These are phyloP conservation scores for Chytriomyces confervae DNA, from an alignment of 192 early-diverging fungal genomes.

Conservation along the genomic window DNA sequence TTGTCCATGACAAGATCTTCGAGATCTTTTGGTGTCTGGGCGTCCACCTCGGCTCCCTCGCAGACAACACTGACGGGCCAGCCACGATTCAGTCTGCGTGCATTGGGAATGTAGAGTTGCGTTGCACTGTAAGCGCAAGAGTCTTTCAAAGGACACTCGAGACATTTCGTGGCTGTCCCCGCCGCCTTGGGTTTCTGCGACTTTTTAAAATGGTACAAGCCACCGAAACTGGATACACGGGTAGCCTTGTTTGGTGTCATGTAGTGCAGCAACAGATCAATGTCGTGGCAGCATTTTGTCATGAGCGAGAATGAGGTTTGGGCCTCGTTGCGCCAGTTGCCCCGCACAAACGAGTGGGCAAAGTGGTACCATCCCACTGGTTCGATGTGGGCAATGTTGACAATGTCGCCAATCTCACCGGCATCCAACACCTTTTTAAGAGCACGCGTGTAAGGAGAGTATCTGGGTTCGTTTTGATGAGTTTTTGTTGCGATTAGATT, in stretches of 20 bases:
- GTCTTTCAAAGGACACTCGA: conserved; percentile 56
- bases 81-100: conserved; percentile 40
- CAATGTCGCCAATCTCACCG: conserved; percentile 60
- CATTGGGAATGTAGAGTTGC: conserved; percentile 56
- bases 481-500: not conserved
- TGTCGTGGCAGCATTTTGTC: conserved; percentile 66
- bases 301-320: conserved; percentile 64
- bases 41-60: conserved; percentile 46
- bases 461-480: conserved; percentile 57
- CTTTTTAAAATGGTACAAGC: conserved; percentile 62
- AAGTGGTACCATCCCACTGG: conserved; percentile 71
- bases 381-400: conserved; percentile 70
- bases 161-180: conserved; percentile 59
- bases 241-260: conserved; percentile 36
- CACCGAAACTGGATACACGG: conserved; percentile 64
- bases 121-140: conserved; percentile 68
- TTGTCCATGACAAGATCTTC: conserved; percentile 27
- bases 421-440: conserved; percentile 63
- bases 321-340: conserved; percentile 67
- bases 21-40: conserved; percentile 41
- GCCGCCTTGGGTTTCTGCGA: conserved; percentile 63
- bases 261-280: conserved; percentile 57
- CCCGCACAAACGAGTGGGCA: conserved; percentile 69
- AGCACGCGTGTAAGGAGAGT: conserved; percentile 61
- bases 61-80: conserved; percentile 66